Conservation (phyloP, 805 yeast species). For the Cyberlindnera maritima region DNA sequence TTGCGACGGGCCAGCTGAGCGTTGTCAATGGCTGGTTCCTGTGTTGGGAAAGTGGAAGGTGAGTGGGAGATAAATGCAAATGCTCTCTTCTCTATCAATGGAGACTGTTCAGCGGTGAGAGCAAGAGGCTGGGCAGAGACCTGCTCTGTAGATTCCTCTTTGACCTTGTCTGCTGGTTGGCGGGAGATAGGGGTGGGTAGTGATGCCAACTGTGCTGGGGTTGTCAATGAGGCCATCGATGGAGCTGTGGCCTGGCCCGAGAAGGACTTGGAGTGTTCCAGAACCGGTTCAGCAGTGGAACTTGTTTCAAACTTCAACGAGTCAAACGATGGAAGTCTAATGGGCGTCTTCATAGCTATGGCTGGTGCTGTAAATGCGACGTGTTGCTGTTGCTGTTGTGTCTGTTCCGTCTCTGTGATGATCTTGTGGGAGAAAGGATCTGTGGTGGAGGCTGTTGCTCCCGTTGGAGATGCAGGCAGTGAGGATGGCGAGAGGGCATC, state of each 20-base stretch:
- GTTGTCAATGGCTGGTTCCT: slow-evolving; percentile 83
- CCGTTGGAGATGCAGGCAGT: slow-evolving; percentile 17
- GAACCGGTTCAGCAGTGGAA: not conserved
- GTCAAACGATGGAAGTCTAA: slow-evolving; percentile 29
- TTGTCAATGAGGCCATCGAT: slow-evolving; percentile 8
- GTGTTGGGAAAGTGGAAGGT: slow-evolving; percentile 79
- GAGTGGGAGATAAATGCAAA: slow-evolving; percentile 94
- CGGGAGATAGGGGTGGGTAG: slow-evolving; percentile 15
- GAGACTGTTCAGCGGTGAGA: slow-evolving; percentile 16
- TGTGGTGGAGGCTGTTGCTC: not conserved
- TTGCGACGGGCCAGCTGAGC: slow-evolving; percentile 92
- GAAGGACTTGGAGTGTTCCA: slow-evolving; percentile 10
- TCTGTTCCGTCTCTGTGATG: not conserved
- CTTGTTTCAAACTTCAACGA: slow-evolving; percentile 20
- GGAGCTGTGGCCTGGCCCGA: not conserved
- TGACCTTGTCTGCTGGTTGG: not conserved
- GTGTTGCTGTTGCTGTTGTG: too few relatives aligned
- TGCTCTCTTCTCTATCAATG: slow-evolving; percentile 33
- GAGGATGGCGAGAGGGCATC: slow-evolving; percentile 8
- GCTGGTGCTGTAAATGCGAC: not conserved
- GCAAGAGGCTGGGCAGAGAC: not conserved
- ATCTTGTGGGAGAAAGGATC: slow-evolving; percentile 10
- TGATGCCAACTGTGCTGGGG: slow-evolving; percentile 6
- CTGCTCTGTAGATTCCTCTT: not conserved
- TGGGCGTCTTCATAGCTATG: slow-evolving; percentile 20